These are phyloP conservation scores for Syncephalastrum monosporum DNA, from an alignment of 371 early-diverging fungal species.

Conservation along the genomic window DNA sequence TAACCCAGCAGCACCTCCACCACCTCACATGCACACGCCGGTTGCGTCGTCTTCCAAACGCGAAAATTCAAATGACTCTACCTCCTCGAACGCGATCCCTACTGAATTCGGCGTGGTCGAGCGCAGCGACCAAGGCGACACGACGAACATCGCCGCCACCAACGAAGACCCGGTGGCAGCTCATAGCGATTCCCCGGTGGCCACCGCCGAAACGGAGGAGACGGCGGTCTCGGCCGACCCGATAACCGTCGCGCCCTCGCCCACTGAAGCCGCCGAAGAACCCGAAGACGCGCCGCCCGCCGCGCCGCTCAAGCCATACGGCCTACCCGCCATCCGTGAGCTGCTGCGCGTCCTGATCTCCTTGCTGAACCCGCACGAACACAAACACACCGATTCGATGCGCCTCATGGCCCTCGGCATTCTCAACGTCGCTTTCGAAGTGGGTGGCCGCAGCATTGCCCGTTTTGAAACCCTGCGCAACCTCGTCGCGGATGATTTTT, in stretches of 20 bases:
- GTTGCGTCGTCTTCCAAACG: conserved; percentile 28
- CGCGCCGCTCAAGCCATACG: conserved; percentile 55
- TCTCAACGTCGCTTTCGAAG: conserved; percentile 79
- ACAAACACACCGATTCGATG: conserved; percentile 92
- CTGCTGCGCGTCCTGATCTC: conserved; percentile 87
- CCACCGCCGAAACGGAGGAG: conserved; percentile 1
- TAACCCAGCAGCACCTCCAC: conserved; percentile 4
- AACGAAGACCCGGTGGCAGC: conserved; percentile 5
- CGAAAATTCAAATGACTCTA: not conserved
- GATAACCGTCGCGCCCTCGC: no score
- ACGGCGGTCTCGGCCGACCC: not conserved
- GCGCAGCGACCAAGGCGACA: conserved; percentile 5
- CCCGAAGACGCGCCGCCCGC: not conserved
- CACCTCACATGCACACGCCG: conserved; percentile 46
- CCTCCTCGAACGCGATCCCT: not conserved
- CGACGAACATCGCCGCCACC: conserved; percentile 5
- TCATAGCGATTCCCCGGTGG: not conserved
- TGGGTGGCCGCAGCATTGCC: conserved; percentile 78
- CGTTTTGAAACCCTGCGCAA: conserved; percentile 66
- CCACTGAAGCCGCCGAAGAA: conserved; percentile 1
- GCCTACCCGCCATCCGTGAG: conserved; percentile 87
- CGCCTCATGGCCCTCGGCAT: conserved; percentile 84
- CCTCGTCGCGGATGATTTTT: conserved; percentile 82
- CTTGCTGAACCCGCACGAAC: conserved; percentile 86
- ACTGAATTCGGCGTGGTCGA: conserved; percentile 11